Evolutionary conservation across 2,329 filamentous ascomycete species (phyloP), one percentile per base, ranked within the genome.

Genomic region (Didymella pomorum): DNA sequence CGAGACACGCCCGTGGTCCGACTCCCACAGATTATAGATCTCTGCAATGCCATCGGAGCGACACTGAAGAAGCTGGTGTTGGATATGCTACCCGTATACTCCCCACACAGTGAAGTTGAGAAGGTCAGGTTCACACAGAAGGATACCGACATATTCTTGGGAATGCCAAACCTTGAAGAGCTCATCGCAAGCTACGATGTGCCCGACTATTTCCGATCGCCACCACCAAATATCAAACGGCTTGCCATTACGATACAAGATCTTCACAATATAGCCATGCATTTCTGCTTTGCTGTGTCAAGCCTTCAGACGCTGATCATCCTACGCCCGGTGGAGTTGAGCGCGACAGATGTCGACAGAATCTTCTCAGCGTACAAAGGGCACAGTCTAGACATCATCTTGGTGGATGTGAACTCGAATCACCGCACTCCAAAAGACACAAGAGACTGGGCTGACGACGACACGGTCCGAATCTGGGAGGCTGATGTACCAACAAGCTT

Each of bases 401-500:
- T 74, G 1, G 67, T 72, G 1, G 69, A 71, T 35, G 62, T 72
- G 8, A 68, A 68, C 16, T 62, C 62, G 0, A 66, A 70, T 47
- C 70, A 74, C 35, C 37, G 58, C 2, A 69, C 68, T 7, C 71
- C 71, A 3, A 20, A 45, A 20, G 41, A 47, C 3, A 69, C 64
- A 0, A 48, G 69, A 39, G 56, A 63, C 7, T 73, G 70, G 70
- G 58, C 52, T 1, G 55, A 59, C 0, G 55, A 62, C 7, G 71
- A 74, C 31, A 44, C 12, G 8, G 68, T 73, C 2, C 65, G 35
- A 3, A 57, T 73, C 5, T 73, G 67, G 68, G 71, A 74, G 48
- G 57, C 61, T 6, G 69, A 74, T 51, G 68, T 73, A 3, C 68
- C 71, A 7, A 69, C 54, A 9, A 67, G 64, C 39, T 74, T 69